Evolutionary conservation across 768 basidiomycete genomes (phyloP).

Genomic region (Lyophyllum semitale): DNA sequence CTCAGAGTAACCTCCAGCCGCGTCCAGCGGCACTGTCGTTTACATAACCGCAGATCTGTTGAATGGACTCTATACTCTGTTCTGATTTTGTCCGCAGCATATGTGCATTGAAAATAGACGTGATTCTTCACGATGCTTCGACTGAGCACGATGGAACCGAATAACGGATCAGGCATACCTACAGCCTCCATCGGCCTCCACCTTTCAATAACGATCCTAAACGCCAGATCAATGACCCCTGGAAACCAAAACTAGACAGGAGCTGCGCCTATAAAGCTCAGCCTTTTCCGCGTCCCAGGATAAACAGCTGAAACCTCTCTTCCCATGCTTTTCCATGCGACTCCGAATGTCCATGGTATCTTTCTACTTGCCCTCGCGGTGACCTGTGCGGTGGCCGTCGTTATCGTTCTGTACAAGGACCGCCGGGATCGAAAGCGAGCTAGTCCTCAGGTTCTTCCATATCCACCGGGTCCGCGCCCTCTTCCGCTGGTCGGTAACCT

Average conservation of each 20-base stretch:
- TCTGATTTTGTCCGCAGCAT: not conserved
- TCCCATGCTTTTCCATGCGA: slow-evolving; percentile 6
- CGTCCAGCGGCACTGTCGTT: not conserved
- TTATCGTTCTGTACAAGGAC: slow-evolving; percentile 12
- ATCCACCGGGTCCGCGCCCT: slow-evolving; percentile 57
- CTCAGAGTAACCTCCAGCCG: not conserved
- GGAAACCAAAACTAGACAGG: slow-evolving; percentile 2
- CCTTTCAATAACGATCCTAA: not conserved
- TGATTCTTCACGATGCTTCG: not conserved
- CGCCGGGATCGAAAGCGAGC: slow-evolving; percentile 3
- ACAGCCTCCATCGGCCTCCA: not conserved
- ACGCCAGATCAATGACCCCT: slow-evolving; percentile 3
- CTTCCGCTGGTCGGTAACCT: slow-evolving; percentile 58
- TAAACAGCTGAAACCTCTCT: slow-evolving; percentile 5
- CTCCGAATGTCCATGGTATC: slow-evolving; percentile 6
- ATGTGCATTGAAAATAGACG: not conserved
- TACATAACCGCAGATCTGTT: not conserved
- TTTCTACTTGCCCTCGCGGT: slow-evolving; percentile 4
- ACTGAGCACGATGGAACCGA: too few species aligned
- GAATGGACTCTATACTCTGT: not conserved
- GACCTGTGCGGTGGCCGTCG: too few species aligned
- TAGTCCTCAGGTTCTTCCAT: slow-evolving; percentile 29
- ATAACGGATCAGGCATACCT: slow-evolving; percentile 1
- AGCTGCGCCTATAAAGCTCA: slow-evolving; percentile 3
- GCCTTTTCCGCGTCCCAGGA: not conserved